A percentile compares a stretch with the other conserved stretches of the same genome.
These are phyloP conservation scores for Solanum paucissectum DNA, from an alignment of 257 asterid species.

Conservation along the genomic window DNA sequence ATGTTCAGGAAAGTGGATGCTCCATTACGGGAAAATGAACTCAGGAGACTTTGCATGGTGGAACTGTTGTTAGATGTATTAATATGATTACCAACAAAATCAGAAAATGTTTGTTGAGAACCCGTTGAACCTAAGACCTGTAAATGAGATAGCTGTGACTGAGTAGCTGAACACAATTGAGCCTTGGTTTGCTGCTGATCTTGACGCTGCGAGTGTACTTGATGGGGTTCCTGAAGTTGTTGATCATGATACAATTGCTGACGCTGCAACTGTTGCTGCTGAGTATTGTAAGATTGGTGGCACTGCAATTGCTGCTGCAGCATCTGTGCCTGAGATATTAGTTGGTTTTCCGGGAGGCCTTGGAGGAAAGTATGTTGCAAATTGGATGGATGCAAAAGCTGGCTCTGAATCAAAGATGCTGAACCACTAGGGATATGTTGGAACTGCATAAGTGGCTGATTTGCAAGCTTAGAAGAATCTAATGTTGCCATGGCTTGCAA, in stretches of 20 bases:
- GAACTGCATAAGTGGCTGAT: slow-evolving; percentile 55
- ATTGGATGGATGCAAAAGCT: slow-evolving; percentile 48
- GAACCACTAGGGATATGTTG: slow-evolving; percentile 48
- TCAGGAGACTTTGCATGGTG: slow-evolving; percentile 48
- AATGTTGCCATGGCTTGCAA: slow-evolving; percentile 66
- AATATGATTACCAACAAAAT: slow-evolving; percentile 43
- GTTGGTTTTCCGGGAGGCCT: slow-evolving; percentile 43
- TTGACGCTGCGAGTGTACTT: slow-evolving; percentile 30
- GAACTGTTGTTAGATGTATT: slow-evolving; percentile 34
- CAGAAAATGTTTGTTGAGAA: slow-evolving; percentile 63
- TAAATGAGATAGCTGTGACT: slow-evolving; percentile 43
- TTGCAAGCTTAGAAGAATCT: slow-evolving; percentile 51
- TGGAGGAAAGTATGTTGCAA: slow-evolving; percentile 48
- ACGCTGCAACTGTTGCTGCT: neutral
- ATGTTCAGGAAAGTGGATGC: slow-evolving; percentile 32
- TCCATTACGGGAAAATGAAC: slow-evolving; percentile 57
- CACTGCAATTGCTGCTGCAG: slow-evolving; percentile 59
- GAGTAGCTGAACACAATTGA: slow-evolving; percentile 31
- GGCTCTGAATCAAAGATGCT: slow-evolving; percentile 49
- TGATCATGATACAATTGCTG: slow-evolving; percentile 36
- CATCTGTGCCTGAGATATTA: slow-evolving; percentile 62
- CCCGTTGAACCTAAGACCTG: slow-evolving; percentile 34
- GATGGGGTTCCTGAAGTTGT: slow-evolving; percentile 33
- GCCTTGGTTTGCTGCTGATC: slow-evolving; percentile 39
- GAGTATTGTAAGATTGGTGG: neutral